These are phyloP conservation scores for Sapria himalayana DNA, from an alignment of 345 rosid species.

Conservation along the genomic window DNA sequence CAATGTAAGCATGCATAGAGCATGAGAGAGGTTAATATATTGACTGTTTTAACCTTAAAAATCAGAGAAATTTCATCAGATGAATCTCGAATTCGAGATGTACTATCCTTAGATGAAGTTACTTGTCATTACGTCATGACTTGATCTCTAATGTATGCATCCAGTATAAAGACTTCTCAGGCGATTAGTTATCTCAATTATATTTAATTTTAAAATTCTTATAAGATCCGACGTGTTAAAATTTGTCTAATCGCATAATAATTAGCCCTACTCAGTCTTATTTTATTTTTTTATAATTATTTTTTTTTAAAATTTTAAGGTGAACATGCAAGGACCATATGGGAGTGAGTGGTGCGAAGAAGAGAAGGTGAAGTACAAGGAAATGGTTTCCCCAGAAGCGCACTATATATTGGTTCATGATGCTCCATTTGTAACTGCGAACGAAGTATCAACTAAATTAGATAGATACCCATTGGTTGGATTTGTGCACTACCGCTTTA, in stretches of 20 bases:
- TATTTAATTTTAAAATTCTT: not conserved
- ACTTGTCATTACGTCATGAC: too few relatives aligned
- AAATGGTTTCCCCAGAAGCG: constrained; percentile 61
- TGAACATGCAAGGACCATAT: constrained; percentile 54
- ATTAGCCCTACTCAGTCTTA: not conserved
- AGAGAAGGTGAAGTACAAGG: constrained; percentile 62
- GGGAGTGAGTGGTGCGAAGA: constrained; percentile 56
- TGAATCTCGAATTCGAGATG: too few relatives aligned
- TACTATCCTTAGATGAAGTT: too few relatives aligned
- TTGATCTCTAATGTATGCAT: too few relatives aligned
- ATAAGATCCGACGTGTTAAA: too few relatives aligned
- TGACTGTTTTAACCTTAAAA: too few relatives aligned
- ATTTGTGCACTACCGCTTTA: constrained; percentile 61
- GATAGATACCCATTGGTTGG: constrained; percentile 27
- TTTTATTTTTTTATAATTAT: not conserved
- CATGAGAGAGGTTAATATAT: too few relatives aligned
- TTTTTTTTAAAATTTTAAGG: constrained; percentile 13
- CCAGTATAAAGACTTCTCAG: too few relatives aligned
- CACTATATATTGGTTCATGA: constrained; percentile 38
- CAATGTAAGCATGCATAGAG: too few relatives aligned
- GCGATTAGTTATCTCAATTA: not conserved
- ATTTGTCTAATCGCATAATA: too few relatives aligned
- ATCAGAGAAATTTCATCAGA: not conserved
- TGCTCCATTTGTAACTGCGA: constrained; percentile 8
- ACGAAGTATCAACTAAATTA: constrained; percentile 8